Percentiles rank a stretch among this genome's conserved stretches.
phyloP scores from a whole-genome alignment of 139 green algal species.

The Trebouxia sp. region DNA sequence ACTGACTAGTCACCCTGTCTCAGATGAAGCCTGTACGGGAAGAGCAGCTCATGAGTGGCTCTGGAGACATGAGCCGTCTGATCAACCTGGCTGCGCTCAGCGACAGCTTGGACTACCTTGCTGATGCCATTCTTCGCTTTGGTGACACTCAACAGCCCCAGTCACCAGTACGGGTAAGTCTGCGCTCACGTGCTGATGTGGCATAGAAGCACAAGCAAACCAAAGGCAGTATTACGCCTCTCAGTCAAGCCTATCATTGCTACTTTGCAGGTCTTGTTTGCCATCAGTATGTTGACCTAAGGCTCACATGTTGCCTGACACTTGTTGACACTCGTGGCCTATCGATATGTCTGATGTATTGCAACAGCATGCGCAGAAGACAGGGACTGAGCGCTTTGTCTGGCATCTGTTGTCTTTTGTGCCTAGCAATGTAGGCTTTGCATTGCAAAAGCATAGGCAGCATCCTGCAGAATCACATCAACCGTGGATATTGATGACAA shows the following conservation, averaged over 20 bases:
- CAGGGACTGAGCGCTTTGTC: too few species aligned
- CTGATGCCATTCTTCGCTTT: slow-evolving; percentile 55
- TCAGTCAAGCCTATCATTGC: background rate
- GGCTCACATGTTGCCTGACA: too few species aligned
- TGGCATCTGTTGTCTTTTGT: too few species aligned
- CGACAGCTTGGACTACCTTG: slow-evolving; percentile 58
- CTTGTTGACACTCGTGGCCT: too few species aligned
- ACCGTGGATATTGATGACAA: too few species aligned
- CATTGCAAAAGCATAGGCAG: too few species aligned
- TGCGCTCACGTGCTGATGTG: background rate
- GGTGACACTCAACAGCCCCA: slow-evolving; percentile 11
- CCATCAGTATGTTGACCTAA: too few species aligned
- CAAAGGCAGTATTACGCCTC: background rate
- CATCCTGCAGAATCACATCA: too few species aligned
- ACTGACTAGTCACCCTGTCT: background rate
- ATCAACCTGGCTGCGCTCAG: slow-evolving; percentile 48
- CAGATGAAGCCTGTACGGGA: slow-evolving; percentile 34
- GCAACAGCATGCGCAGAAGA: too few species aligned
- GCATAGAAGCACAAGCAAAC: background rate
- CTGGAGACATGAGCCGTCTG: slow-evolving; percentile 8
- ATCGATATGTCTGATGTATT: too few species aligned
- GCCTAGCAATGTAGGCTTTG: too few species aligned
- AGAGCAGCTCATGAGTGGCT: slow-evolving; percentile 44
- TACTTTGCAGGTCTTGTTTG: too few species aligned
- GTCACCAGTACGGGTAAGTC: background rate